Base-by-base conservation (phyloP, 495 filamentous ascomycete species). In the Daldinia childiae region DNA sequence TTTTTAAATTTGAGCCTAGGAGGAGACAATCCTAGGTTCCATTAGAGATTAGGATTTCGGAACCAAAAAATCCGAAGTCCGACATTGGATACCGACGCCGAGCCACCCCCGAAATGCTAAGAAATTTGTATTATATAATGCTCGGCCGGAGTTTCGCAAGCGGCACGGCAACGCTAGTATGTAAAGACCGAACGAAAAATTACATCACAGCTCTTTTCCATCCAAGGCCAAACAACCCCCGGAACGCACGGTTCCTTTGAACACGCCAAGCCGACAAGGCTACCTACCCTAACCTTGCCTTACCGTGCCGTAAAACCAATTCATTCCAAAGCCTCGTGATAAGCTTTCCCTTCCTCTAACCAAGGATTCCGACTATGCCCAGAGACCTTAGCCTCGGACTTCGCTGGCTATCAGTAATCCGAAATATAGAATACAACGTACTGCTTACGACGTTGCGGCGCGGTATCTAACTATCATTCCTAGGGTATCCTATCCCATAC, bases 151-250 rank as follows among this genome's bases (percentile, higher is more conserved):
- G 6, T 45, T 45, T 45, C n/a, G 41, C 17, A 48, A 17, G 43
- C 43, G 43, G 43, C 43, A 21, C 43, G 8, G 43, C 17, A 48
- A 48, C 17, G 11, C n/a, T n/a, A n/a, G n/a, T n/a, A 5, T 14
- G 34, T 36, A 48, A 48, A 26, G 32, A 24, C 30, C 64, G 24
- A 60, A 41, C 9, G 15, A 26, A 60, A 52, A 51, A 61, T 65
- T 70, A 69, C 66, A 60, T 70, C 61, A 64, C 34, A 58, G 19
- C 15, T 34, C 32, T 32, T 19, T 21, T 58, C 29, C 17, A 58
- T 58, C 34, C 30, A 17, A 58, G 30, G 19, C 55, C 38, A 45
- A 36, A 8, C 32, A 1, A 19, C 60, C 60, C 45, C 68, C 62
- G 62, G 68, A 66, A 62, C 21, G 55, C 32, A 32, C 68, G 68